Evolutionary conservation across 2,329 filamentous ascomycete genomes (phyloP).

Genomic region (Phyllosticta citriasiana): DNA sequence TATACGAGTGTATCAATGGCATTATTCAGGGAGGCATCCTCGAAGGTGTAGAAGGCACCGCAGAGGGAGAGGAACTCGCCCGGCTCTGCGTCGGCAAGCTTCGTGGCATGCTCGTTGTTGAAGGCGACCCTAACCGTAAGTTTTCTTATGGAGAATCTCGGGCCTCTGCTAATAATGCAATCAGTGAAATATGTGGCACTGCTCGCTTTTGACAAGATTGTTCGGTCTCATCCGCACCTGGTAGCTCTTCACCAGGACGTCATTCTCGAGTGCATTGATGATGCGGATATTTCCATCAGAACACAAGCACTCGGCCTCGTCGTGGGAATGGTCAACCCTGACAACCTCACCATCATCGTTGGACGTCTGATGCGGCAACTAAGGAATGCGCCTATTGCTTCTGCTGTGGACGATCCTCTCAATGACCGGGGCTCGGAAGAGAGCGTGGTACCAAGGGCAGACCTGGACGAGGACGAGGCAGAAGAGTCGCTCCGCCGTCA

Average conservation of each 20-base stretch:
- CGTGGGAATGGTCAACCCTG: conserved; percentile 83
- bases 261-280: conserved; percentile 92
- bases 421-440: conserved; percentile 37
- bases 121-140: conserved; percentile 87
- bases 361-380: conserved; percentile 82
- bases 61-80: conserved; percentile 84
- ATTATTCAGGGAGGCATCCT: conserved; percentile 96
- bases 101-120: conserved; percentile 84
- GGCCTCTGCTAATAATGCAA: not conserved
- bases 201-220: conserved; percentile 91
- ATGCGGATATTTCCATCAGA: conserved; percentile 89
- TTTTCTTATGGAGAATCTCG: conserved; percentile 12
- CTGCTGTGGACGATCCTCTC: conserved; percentile 33
- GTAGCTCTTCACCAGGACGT: conserved; percentile 92
- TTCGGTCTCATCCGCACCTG: conserved; percentile 74
- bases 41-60: conserved; percentile 66
- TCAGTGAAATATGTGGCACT: conserved; percentile 94
- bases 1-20: conserved; percentile 97
- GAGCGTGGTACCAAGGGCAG: conserved; percentile 39
- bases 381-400: conserved; percentile 50
- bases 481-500: conserved; percentile 44
- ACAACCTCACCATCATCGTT: conserved; percentile 76
- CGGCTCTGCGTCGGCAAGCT: conserved; percentile 86
- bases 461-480: conserved; percentile 48
- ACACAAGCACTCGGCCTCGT: conserved; percentile 86